These are phyloP conservation scores for Jackrogersella multiformis DNA, from an alignment of 495 filamentous ascomycete genomes.

Conservation along the genomic window DNA sequence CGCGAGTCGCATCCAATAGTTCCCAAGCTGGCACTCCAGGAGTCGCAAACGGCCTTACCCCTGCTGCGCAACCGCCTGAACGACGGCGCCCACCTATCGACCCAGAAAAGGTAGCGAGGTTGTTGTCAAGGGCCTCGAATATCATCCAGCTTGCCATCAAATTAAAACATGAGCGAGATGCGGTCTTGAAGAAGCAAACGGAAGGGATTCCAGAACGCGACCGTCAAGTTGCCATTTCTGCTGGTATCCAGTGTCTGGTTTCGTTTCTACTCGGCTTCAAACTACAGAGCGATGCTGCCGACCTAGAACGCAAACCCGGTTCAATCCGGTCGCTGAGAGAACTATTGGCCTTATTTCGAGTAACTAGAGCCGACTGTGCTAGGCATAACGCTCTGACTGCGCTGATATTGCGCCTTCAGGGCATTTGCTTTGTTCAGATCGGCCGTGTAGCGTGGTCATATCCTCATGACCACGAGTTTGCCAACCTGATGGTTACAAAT, in stretches of 20 bases:
- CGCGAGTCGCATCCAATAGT: slow-evolving; percentile 57
- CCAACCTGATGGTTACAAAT: slow-evolving; percentile 21
- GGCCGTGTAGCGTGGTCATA: slow-evolving; percentile 40
- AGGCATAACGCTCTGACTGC: slow-evolving; percentile 34
- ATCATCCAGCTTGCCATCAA: slow-evolving; percentile 49
- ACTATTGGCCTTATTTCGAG: slow-evolving; percentile 31
- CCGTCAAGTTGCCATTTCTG: slow-evolving; percentile 37
- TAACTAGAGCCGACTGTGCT: slow-evolving; percentile 35
- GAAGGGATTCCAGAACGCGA: slow-evolving; percentile 35
- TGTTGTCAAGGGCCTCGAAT: slow-evolving; percentile 37
- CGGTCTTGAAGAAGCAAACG: slow-evolving; percentile 41
- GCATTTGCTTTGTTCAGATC: slow-evolving; percentile 38
- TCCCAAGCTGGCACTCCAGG: slow-evolving; percentile 56
- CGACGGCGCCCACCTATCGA: slow-evolving; percentile 42
- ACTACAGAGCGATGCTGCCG: slow-evolving; percentile 41
- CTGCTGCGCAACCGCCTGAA: slow-evolving; percentile 47
- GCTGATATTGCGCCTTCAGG: slow-evolving; percentile 43
- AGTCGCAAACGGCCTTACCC: slow-evolving; percentile 49
- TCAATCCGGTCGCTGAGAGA: slow-evolving; percentile 33
- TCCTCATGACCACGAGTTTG: slow-evolving; percentile 31
- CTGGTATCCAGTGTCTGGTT: slow-evolving; percentile 43
- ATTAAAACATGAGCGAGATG: slow-evolving; percentile 59
- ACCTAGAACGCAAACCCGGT: slow-evolving; percentile 37
- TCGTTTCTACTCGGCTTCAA: slow-evolving; percentile 43
- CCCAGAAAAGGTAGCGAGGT: slow-evolving; percentile 39